Evolutionary conservation across 768 basidiomycete genomes (phyloP).

Genomic region (Russula earlei): DNA sequence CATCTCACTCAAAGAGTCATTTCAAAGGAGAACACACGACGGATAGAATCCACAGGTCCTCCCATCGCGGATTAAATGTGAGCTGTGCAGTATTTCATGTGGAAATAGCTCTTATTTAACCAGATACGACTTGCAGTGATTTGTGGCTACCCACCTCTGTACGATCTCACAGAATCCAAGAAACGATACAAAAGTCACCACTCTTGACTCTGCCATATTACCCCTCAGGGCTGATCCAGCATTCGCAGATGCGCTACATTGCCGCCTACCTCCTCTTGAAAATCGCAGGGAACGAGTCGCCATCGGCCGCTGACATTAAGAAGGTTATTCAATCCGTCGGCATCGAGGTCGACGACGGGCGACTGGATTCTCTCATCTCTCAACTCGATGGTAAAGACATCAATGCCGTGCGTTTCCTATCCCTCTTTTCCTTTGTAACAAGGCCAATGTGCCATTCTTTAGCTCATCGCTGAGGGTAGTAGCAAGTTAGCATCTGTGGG

Average conservation of each 20-base stretch:
- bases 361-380: slow-evolving; percentile 72
- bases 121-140: slow-evolving; percentile 46
- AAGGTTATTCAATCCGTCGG: slow-evolving; percentile 79
- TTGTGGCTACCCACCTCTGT: slow-evolving; percentile 73
- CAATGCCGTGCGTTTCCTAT: slow-evolving; percentile 47
- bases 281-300: slow-evolving; percentile 83
- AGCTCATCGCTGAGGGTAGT: slow-evolving; percentile 90
- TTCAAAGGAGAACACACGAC: slow-evolving; percentile 28
- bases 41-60: slow-evolving; percentile 94
- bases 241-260: slow-evolving; percentile 72
- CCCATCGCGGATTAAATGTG: slow-evolving; percentile 83
- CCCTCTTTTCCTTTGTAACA: neutral
- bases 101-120: slow-evolving; percentile 5
- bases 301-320: slow-evolving; percentile 81
- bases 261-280: slow-evolving; percentile 97
- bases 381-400: slow-evolving; percentile 90
- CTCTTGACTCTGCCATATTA: neutral
- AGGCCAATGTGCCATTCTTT: slow-evolving; percentile 1
- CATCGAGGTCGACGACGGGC: slow-evolving; percentile 78
- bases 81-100: slow-evolving; percentile 15
- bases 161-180: slow-evolving; percentile 25
- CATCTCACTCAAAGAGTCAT: too few relatives aligned
- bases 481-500: slow-evolving; percentile 89
- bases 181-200: slow-evolving; percentile 36
- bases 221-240: neutral